phyloP scores from a whole-genome alignment of 225 moss, liverwort and hornwort species.

The Rhytidiadelphus loreus region DNA sequence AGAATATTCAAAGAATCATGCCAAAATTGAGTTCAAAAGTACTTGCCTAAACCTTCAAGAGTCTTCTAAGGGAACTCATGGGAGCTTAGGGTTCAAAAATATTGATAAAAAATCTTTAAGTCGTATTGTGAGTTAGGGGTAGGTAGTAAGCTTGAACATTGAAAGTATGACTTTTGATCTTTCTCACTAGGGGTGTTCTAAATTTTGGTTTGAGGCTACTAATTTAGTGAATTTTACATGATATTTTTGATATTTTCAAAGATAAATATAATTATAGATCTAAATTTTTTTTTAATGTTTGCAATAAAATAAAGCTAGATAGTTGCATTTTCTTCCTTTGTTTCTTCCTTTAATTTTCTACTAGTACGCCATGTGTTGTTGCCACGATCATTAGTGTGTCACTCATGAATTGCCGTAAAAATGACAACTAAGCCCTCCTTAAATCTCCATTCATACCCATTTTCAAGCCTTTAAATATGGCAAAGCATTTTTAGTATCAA shows the following conservation, averaged over 20 bases:
- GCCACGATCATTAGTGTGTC: neutral
- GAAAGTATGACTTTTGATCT: neutral
- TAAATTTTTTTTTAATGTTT: neutral
- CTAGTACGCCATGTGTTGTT: neutral
- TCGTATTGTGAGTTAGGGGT: too few relatives aligned
- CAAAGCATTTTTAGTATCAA: too few relatives aligned
- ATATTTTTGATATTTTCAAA: neutral
- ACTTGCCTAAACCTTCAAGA: rapidly evolving
- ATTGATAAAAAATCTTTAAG: neutral
- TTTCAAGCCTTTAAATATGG: neutral
- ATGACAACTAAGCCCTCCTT: neutral
- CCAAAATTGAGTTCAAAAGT: neutral
- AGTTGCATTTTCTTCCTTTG: neutral
- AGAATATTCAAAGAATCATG: neutral
- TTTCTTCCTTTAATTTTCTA: neutral
- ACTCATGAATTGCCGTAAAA: too few relatives aligned
- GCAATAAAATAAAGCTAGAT: neutral
- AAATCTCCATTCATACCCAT: neutral
- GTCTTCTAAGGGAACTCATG: rapidly evolving
- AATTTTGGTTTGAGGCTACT: neutral
- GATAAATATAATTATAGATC: neutral
- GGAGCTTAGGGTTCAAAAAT: neutral
- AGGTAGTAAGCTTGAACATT: neutral
- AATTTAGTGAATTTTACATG: too few relatives aligned
- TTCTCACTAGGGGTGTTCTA: neutral